phyloP scores from a whole-genome alignment of 495 filamentous ascomycete species.

The Trichoderma asperelloides region DNA sequence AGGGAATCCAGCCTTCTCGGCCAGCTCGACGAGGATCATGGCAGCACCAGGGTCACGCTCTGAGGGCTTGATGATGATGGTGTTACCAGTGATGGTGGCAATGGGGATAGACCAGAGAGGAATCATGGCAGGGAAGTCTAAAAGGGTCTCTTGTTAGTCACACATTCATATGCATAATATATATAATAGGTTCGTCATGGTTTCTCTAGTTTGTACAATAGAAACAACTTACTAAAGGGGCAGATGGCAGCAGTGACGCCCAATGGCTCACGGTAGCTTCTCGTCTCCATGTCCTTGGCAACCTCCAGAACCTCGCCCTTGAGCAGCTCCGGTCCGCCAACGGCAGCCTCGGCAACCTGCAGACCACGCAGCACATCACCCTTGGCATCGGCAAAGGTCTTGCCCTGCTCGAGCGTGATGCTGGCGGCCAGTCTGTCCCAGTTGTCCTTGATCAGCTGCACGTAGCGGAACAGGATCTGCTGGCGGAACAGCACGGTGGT shows the following conservation, averaged over 20 bases:
- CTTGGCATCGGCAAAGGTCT: constrained; percentile 92
- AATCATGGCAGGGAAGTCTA: constrained; percentile 99
- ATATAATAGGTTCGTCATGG: not conserved
- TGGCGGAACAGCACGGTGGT: constrained; percentile 80
- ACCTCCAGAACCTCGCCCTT: constrained; percentile 94
- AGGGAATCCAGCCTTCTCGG: constrained; percentile 86
- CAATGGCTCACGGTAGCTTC: constrained; percentile 84
- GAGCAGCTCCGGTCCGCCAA: constrained; percentile 87
- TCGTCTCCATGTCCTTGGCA: constrained; percentile 97
- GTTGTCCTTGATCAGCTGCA: constrained; percentile 79
- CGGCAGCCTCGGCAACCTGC: constrained; percentile 95
- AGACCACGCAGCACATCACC: constrained; percentile 92
- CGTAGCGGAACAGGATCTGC: constrained; percentile 97
- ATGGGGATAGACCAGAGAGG: constrained; percentile 95
- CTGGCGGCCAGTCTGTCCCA: constrained; percentile 93
- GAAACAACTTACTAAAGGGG: constrained; percentile 76
- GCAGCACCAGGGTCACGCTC: constrained; percentile 96
- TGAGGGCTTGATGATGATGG: constrained; percentile 89
- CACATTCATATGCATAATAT: too few species aligned
- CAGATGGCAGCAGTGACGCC: constrained; percentile 96
- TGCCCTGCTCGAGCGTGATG: constrained; percentile 97
- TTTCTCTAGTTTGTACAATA: not conserved
- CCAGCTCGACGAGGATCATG: constrained; percentile 95
- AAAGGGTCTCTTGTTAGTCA: constrained; percentile 13
- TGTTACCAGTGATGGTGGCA: constrained; percentile 91